These are phyloP conservation scores for Pugionium cornutum DNA, from an alignment of 345 rosid genomes.

Conservation along the genomic window DNA sequence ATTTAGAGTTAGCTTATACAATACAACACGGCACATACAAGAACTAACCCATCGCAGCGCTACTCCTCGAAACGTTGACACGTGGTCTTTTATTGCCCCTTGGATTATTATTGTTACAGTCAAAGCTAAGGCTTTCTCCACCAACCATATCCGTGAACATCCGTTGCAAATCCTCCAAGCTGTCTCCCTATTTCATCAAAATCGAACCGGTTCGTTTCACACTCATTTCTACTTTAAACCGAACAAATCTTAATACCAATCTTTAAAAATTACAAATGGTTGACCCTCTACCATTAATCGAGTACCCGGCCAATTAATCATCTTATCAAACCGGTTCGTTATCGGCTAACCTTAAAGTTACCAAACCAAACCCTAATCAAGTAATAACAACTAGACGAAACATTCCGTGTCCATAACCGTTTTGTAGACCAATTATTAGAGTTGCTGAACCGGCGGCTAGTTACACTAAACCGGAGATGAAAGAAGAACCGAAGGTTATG, in stretches of 20 bases:
- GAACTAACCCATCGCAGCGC: constrained; percentile 44
- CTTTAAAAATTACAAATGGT: too few species aligned
- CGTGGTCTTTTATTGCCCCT: constrained; percentile 52
- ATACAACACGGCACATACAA: constrained; percentile 18
- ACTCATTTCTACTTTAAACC: neutral
- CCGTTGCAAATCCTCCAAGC: constrained; percentile 86
- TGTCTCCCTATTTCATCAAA: constrained; percentile 54
- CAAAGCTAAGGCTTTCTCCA: constrained; percentile 49
- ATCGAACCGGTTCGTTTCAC: neutral
- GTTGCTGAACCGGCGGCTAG: constrained; percentile 17
- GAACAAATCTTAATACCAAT: neutral
- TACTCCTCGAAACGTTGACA: constrained; percentile 41
- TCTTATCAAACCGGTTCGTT: neutral
- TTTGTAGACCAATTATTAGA: neutral
- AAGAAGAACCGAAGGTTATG: neutral
- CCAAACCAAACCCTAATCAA: neutral
- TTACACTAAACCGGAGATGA: constrained; percentile 11
- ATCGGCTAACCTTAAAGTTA: neutral
- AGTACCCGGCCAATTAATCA: neutral
- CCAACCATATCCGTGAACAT: constrained; percentile 83
- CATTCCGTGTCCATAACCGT: neutral
- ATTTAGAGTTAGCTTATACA: neutral
- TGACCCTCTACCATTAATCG: too few species aligned
- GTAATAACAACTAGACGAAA: neutral
- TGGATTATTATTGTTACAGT: constrained; percentile 25